Evolutionary conservation across 2,329 filamentous ascomycete genomes (phyloP).

Genomic region (Pleomassaria siparia): DNA sequence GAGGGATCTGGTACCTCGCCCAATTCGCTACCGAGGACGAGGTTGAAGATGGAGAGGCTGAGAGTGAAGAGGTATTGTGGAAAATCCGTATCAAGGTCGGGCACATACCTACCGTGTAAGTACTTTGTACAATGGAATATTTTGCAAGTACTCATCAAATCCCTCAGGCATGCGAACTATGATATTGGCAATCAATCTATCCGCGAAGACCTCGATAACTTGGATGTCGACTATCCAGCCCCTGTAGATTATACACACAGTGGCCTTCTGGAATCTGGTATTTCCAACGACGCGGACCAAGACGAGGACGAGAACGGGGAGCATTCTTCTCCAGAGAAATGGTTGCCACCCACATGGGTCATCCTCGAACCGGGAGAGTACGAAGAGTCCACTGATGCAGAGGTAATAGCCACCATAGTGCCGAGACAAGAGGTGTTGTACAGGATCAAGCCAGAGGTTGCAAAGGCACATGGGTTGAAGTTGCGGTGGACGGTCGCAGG

Average conservation of each 20-base stretch:
- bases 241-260: constrained; percentile 6
- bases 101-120: constrained; percentile 8
- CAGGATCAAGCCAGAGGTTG: constrained; percentile 7
- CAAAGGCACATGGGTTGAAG: constrained; percentile 4
- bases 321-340: not conserved
- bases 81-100: constrained; percentile 14
- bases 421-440: constrained; percentile 11
- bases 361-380: constrained; percentile 10
- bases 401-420: not conserved
- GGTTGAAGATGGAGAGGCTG: constrained; percentile 10
- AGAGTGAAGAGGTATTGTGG: constrained; percentile 9
- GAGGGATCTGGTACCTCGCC: constrained; percentile 11
- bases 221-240: constrained; percentile 1
- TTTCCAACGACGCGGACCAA: not conserved
- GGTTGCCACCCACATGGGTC: constrained; percentile 1
- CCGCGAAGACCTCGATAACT: constrained; percentile 8
- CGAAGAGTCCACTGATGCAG: constrained; percentile 4
- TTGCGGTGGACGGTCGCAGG: constrained; percentile 6
- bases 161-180: constrained; percentile 2
- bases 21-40: constrained; percentile 7
- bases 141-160: not conserved
- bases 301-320: not conserved
- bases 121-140: not conserved
- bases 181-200: constrained; percentile 7
- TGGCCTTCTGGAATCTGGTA: constrained; percentile 3